Evolutionary conservation across 306 rosid species (phyloP).

Genomic region (Medicago lupulina): DNA sequence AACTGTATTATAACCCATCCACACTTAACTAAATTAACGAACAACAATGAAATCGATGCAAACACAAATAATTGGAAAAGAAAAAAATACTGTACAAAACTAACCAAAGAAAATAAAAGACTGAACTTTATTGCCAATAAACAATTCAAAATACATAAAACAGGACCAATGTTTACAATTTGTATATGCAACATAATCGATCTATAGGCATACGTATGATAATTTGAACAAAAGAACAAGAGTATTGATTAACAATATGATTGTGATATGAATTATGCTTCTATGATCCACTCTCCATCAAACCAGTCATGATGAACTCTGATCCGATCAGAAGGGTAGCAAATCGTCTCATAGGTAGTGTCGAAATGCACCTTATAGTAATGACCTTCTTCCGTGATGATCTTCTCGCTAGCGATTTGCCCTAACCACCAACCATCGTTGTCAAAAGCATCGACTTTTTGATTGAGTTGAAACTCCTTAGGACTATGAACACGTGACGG

Average conservation of each 20-base stretch:
- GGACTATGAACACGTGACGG: constrained; percentile 26
- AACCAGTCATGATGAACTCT: background rate
- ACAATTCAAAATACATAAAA: background rate
- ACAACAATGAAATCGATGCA: too few relatives aligned
- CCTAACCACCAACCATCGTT: constrained; percentile 45
- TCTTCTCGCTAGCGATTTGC: background rate
- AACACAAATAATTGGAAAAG: too few relatives aligned
- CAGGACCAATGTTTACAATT: background rate
- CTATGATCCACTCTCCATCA: too few relatives aligned
- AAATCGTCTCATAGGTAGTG: background rate
- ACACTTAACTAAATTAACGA: too few relatives aligned
- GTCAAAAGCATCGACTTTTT: constrained; percentile 59
- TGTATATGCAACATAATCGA: background rate
- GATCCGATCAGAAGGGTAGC: background rate
- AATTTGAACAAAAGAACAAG: too few relatives aligned
- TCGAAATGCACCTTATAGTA: background rate
- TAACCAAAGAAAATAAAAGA: too few relatives aligned
- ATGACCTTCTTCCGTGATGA: background rate
- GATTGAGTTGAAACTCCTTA: background rate
- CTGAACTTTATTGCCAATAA: too few relatives aligned
- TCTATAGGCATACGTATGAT: too few relatives aligned
- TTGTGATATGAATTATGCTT: background rate
- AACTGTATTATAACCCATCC: too few relatives aligned
- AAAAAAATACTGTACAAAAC: too few relatives aligned
- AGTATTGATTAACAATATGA: background rate